Percentiles rank a stretch among this genome's conserved stretches.
These are phyloP conservation scores for Dovyalis caffra DNA, from an alignment of 345 rosid species.

Conservation along the genomic window DNA sequence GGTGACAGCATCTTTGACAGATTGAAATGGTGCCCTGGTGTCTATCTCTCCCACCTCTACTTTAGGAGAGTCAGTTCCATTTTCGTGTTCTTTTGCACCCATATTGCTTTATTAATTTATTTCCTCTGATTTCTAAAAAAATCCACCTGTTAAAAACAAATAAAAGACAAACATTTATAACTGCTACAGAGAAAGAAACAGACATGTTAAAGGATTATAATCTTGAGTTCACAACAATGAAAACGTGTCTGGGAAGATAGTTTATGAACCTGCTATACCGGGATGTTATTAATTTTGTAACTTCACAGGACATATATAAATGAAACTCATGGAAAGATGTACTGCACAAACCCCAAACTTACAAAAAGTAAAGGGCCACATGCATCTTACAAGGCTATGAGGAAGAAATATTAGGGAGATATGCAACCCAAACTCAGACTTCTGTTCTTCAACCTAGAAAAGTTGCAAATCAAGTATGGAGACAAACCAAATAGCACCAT, in stretches of 20 bases:
- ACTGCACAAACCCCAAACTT: no score
- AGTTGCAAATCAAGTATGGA: neutral
- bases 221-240: neutral
- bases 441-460: no score
- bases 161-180: neutral
- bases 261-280: neutral
- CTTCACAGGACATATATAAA: no score
- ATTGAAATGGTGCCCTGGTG: slow-evolving; percentile 94
- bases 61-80: slow-evolving; percentile 52
- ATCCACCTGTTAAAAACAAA: slow-evolving; percentile 15
- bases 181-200: neutral
- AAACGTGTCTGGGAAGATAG: neutral
- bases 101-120: slow-evolving; percentile 35
- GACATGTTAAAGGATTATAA: neutral
- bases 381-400: neutral
- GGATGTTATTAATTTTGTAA: no score
- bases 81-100: slow-evolving; percentile 68
- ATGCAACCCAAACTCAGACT: neutral
- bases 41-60: slow-evolving; percentile 96
- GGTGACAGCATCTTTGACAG: slow-evolving; percentile 90
- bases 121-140: slow-evolving; percentile 7
- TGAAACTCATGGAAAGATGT: no score
- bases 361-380: neutral
- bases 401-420: neutral
- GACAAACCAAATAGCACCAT: neutral